These are phyloP conservation scores for Erodium texanum DNA, from an alignment of 441 rosid genomes.

Conservation along the genomic window DNA sequence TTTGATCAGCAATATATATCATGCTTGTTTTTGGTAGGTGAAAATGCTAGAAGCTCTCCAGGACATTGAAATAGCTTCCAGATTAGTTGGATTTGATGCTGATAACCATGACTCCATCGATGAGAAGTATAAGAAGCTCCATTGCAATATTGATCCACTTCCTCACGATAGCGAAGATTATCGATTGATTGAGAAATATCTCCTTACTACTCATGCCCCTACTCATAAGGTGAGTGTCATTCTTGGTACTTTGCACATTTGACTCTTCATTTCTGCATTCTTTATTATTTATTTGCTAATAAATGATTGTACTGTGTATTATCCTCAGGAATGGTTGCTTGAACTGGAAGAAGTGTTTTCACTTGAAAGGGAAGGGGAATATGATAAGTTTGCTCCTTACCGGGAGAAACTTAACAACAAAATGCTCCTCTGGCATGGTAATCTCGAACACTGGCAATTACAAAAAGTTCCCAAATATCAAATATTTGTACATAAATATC, in stretches of 20 bases:
- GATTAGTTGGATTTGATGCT: conserved; percentile 87
- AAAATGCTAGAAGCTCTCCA: conserved; percentile 98
- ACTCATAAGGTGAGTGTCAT: conserved; percentile 67
- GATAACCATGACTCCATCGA: conserved; percentile 70
- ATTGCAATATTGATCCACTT: conserved; percentile 59
- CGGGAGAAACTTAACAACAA: conserved; percentile 59
- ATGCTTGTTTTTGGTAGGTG: conserved; percentile 40
- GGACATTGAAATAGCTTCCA: conserved; percentile 95
- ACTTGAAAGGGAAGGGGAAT: conserved; percentile 88
- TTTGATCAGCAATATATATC: no score
- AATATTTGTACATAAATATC: no score
- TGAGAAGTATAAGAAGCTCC: conserved; percentile 72
- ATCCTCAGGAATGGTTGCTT: conserved; percentile 77
- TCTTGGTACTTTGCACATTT: conserved; percentile 6
- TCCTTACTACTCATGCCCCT: conserved; percentile 82
- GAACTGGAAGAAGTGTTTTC: conserved; percentile 90
- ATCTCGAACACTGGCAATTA: conserved; percentile 11
- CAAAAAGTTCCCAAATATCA: neutral
- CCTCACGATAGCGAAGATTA: conserved; percentile 80
- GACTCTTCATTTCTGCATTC: neutral
- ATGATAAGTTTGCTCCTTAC: conserved; percentile 65
- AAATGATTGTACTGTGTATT: neutral
- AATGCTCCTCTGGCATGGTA: conserved; percentile 97
- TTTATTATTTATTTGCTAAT: neutral
- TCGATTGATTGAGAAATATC: conserved; percentile 65